Percentiles rank a stretch among this genome's conserved stretches.
These are phyloP conservation scores for Lipomyces lipofer DNA, from an alignment of 805 yeast species.

Conservation along the genomic window DNA sequence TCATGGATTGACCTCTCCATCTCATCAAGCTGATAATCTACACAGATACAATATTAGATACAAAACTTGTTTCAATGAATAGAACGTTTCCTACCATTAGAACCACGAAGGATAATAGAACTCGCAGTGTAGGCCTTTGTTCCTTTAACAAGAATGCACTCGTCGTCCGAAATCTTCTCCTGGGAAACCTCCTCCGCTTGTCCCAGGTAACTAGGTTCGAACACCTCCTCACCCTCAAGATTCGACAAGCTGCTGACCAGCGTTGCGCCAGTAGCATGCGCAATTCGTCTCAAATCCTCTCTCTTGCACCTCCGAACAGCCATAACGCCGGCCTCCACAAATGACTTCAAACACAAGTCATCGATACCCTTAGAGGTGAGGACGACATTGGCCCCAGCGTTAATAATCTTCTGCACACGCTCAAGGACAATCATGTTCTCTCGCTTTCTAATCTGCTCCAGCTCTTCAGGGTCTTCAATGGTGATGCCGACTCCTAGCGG, in stretches of 20 bases:
- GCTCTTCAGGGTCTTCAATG: conserved; percentile 94
- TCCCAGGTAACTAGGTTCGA: conserved; percentile 82
- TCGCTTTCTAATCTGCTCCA: conserved; percentile 86
- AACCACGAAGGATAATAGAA: conserved; percentile 90
- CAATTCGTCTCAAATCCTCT: conserved; percentile 94
- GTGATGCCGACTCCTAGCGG: conserved; percentile 98
- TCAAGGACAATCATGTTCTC: conserved; percentile 85
- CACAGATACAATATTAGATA: conserved; percentile 35
- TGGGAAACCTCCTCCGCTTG: conserved; percentile 88
- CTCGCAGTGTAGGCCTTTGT: conserved; percentile 88
- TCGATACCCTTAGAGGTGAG: conserved; percentile 94
- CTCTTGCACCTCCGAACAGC: conserved; percentile 96
- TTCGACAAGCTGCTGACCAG: conserved; percentile 83
- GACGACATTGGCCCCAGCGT: conserved; percentile 89
- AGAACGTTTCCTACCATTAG: conserved; percentile 51
- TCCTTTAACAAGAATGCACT: conserved; percentile 88
- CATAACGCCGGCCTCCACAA: conserved; percentile 88
- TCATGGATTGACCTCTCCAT: conserved; percentile 98
- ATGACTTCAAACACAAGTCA: conserved; percentile 85
- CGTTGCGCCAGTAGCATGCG: conserved; percentile 97
- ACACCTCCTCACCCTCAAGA: conserved; percentile 93
- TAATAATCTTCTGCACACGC: conserved; percentile 75
- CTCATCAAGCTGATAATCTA: conserved; percentile 85
- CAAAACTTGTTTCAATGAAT: not conserved
- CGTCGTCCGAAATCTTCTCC: conserved; percentile 91